phyloP scores from a whole-genome alignment of 352 stramenopile species.

The Phytophthora ohioensis region DNA sequence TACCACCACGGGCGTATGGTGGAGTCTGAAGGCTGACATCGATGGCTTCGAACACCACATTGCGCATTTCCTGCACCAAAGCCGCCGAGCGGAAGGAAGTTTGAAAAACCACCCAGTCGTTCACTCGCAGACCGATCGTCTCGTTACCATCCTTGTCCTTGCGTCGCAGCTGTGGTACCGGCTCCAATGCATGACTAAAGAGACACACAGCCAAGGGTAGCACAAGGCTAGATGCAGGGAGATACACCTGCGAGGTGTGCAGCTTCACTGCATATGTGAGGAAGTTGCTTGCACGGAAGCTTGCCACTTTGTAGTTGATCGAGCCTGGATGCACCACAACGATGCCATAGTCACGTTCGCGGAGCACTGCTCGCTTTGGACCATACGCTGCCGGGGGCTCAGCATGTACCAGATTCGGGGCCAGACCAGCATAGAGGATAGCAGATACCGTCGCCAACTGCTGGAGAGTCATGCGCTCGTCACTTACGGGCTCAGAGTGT shows the following conservation, averaged over 20 bases:
- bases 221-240: slow-evolving; percentile 75
- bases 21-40: slow-evolving; percentile 49
- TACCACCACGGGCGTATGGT: slow-evolving; percentile 29
- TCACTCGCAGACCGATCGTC: slow-evolving; percentile 63
- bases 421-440: slow-evolving; percentile 85
- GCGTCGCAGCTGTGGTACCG: slow-evolving; percentile 55
- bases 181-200: slow-evolving; percentile 75
- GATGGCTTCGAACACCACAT: slow-evolving; percentile 40
- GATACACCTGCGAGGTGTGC: slow-evolving; percentile 85
- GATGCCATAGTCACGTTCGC: slow-evolving; percentile 53
- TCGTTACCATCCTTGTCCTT: slow-evolving; percentile 41
- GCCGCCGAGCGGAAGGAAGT: slow-evolving; percentile 62
- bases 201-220: slow-evolving; percentile 67
- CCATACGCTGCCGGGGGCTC: slow-evolving; percentile 44
- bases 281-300: slow-evolving; percentile 62
- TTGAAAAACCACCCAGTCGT: slow-evolving; percentile 78
- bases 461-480: slow-evolving; percentile 53
- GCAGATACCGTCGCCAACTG: slow-evolving; percentile 67
- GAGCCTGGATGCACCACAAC: slow-evolving; percentile 78
- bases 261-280: slow-evolving; percentile 85
- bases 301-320: slow-evolving; percentile 72
- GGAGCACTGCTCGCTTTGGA: slow-evolving; percentile 46
- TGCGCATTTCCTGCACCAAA: slow-evolving; percentile 62
- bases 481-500: not conserved
- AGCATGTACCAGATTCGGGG: slow-evolving; percentile 93